These are phyloP conservation scores for Danielozyma ontarioensis DNA, from an alignment of 805 yeast genomes.

Conservation along the genomic window DNA sequence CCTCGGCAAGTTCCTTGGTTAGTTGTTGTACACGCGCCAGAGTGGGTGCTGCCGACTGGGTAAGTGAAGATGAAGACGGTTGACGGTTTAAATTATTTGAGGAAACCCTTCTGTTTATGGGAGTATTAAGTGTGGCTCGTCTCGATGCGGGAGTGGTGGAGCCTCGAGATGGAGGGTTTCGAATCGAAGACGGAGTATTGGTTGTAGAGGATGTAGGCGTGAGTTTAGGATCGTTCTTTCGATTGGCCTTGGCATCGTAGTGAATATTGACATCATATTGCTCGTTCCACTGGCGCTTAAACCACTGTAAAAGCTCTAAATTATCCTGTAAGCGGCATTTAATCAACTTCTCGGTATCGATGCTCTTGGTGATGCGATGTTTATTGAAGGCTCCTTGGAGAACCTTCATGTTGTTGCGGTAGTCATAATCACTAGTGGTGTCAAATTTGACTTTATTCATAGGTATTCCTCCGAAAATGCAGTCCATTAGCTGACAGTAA, in stretches of 20 bases:
- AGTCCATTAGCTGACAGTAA: conserved; percentile 87
- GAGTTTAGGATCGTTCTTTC: conserved; percentile 11
- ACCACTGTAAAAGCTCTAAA: conserved; percentile 91
- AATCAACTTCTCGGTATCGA: conserved; percentile 76
- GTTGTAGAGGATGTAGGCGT: not conserved
- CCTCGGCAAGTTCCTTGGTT: conserved; percentile 44
- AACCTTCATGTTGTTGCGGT: conserved; percentile 74
- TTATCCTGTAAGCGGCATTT: conserved; percentile 93
- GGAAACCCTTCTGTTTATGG: conserved; percentile 3
- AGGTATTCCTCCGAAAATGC: conserved; percentile 78
- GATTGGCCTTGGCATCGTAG: conserved; percentile 57
- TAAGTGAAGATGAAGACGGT: not conserved
- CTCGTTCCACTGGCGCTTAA: conserved; percentile 77
- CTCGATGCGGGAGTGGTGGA: conserved; percentile 12
- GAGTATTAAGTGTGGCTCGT: conserved; percentile 11
- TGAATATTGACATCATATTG: conserved; percentile 50
- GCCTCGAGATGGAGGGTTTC: no score
- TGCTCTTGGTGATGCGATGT: conserved; percentile 64
- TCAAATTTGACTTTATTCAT: conserved; percentile 72
- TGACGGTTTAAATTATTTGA: not conserved
- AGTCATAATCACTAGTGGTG: conserved; percentile 69
- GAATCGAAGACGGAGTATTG: conserved; percentile 3
- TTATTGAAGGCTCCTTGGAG: conserved; percentile 74
- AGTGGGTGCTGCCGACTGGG: not conserved
- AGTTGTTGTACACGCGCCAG: conserved; percentile 4